Evolutionary conservation across 148 eudicot species (phyloP).

Genomic region (Spergularia marina): DNA sequence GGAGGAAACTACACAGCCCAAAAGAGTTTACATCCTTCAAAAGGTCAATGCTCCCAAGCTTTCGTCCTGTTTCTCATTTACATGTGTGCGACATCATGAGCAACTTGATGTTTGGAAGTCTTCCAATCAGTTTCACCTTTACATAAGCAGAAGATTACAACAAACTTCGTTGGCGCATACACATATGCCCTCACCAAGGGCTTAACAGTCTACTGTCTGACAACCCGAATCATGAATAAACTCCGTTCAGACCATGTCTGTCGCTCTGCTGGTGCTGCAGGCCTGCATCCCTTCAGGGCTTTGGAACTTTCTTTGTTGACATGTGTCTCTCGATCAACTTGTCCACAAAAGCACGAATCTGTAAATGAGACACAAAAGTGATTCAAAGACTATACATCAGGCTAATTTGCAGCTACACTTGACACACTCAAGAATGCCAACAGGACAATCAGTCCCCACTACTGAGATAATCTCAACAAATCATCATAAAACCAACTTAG

Average conservation of each 20-base stretch:
- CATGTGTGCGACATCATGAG: neutral
- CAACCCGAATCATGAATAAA: slow-evolving; percentile 15
- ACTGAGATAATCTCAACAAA: neutral
- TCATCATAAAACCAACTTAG: neutral
- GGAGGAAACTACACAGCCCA: neutral
- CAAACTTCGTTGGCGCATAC: slow-evolving; percentile 5
- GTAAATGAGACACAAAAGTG: slow-evolving; percentile 18
- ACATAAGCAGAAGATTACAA: slow-evolving; percentile 4
- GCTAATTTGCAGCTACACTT: too few relatives aligned
- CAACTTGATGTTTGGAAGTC: slow-evolving; percentile 1
- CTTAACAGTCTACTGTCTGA: slow-evolving; percentile 9
- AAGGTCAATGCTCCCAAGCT: neutral
- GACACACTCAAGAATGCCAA: neutral
- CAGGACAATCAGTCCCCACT: neutral
- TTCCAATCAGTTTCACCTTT: neutral
- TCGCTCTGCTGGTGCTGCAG: neutral
- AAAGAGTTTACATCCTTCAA: slow-evolving; percentile 14
- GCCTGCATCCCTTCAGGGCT: slow-evolving; percentile 37
- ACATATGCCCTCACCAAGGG: slow-evolving; percentile 1
- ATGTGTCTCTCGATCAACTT: slow-evolving; percentile 83
- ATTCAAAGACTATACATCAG: neutral
- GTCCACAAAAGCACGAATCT: slow-evolving; percentile 99
- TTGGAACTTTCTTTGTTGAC: slow-evolving; percentile 49
- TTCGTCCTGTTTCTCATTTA: too few relatives aligned
- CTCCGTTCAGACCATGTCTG: slow-evolving; percentile 12